Base-by-base conservation (phyloP, 2,329 filamentous ascomycete genomes). In the Colletotrichum sp. region DNA sequence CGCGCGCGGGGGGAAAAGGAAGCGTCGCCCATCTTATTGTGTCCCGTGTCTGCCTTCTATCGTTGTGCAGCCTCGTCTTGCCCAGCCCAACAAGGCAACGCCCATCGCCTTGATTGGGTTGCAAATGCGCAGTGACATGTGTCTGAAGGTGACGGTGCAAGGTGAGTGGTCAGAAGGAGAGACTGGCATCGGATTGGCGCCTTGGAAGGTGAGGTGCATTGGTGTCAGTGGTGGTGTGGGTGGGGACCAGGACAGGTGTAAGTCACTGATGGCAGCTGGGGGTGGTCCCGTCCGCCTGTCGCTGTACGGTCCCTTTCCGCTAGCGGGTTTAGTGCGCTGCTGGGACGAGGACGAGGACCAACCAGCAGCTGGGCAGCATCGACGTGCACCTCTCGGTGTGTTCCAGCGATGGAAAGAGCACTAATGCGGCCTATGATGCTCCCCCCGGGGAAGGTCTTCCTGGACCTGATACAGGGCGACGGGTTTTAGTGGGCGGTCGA, bases 291-390 rank as follows among this genome's bases (percentile, higher is more conserved):
- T 36, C 36, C 32, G 43, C 28, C 38, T n/a, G 48, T 36, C 21
- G 3, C 58, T 73, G 71, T 60, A 61, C 65, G 71, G 71, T 70
- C 43, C 32, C 71, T 73, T 70, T 73, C 32, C 52, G 48, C 26
- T 55, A 43, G 61, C 28, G 61, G 61, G 21, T 38, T 58, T 68
- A 52, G 65, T 73, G 70, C 38, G n/a, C 16, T 9, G 28, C 6
- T 8, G 18, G 55, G 30, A 48, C 70, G 65, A 21, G 5, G 9
- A 48, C 43, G 18, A 1, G 43, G 43, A 48, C 58, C 43, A 48
- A 48, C 43, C 43, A 48, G 43, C 43, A 10, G 43, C 43, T 48
- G 43, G 43, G 2, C 43, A 21, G 43, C 43, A 48, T 2, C 18
- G 43, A 48, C 43, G 43, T 48, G 43, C 43, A 48, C n/a, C 43